Conservation (phyloP, 148 eudicot species). For the Rhododendron vialii region DNA sequence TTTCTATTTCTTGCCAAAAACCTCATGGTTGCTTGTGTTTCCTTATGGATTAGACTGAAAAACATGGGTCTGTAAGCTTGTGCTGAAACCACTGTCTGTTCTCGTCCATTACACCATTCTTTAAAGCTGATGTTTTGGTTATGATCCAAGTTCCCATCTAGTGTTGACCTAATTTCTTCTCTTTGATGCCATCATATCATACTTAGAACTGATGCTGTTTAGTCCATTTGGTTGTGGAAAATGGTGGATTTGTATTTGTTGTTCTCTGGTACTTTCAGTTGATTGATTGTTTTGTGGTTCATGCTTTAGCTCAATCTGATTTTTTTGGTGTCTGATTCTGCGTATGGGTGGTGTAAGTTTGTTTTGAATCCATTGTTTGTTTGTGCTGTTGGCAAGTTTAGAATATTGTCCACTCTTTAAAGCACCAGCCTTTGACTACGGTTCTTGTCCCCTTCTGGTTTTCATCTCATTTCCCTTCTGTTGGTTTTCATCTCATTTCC, state of each 20-base stretch:
- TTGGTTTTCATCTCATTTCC: background rate
- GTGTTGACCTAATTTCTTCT: background rate
- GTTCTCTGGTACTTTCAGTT: background rate
- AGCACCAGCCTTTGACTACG: background rate
- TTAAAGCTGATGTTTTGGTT: background rate
- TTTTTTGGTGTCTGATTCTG: background rate
- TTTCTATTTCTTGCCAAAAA: background rate
- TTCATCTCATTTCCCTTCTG: constrained; percentile 1
- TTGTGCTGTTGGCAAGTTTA: background rate
- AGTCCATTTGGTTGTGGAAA: background rate
- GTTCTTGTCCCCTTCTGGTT: background rate
- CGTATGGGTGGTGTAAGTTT: background rate
- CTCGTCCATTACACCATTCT: background rate
- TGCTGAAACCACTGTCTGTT: background rate
- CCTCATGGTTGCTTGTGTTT: constrained; percentile 1
- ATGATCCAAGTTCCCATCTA: background rate
- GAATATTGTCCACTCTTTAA: background rate
- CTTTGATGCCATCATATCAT: background rate
- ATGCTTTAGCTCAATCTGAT: background rate
- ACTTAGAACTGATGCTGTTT: background rate
- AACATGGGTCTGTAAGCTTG: background rate
- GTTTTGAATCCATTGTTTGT: background rate
- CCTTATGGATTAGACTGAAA: background rate
- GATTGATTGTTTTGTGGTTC: background rate
- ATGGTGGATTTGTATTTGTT: background rate